Evolutionary conservation across 768 basidiomycete species (phyloP), one percentile per base, ranked within the genome.

Genomic region (Inosperma sp.): DNA sequence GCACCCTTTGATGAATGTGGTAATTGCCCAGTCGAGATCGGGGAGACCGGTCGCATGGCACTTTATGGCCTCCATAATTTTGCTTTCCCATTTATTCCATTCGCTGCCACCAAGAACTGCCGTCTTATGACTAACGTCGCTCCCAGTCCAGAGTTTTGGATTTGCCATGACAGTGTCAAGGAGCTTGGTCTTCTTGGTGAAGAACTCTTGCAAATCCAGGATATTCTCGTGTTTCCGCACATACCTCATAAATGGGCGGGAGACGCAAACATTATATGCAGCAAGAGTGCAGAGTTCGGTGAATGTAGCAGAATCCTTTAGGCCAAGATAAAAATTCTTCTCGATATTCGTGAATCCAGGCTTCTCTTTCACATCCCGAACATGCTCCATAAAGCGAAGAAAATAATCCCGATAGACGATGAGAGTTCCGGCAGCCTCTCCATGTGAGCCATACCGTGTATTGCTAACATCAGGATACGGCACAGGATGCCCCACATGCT

Each of bases 311-410:
- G 56, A 51, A 37, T 65, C 62, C 6, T 53, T 34, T 0, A 68
- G 50, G 21, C 55, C 65, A 5, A 36, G 33, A 10, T 25, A 51
- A 22, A 66, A 52, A 43, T 68, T 68, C 36, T 53, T 29, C 39
- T 69, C 63, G 43, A 69, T 60, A 43, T 69, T 58, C 17, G 49
- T 69, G 30, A 50, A 37, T 5, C 40, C 54, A 12, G 34, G 37
- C 21, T 42, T 50, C 8, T 58, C 51, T 49, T 67, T 64, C 40
- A 33, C 14, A 40, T 62, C 36, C 1, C 36, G 10, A 12, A 68
- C 35, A 27, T 56, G 43, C 7, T 52, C 48, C 29, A 66, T 51
- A 47, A 65, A 67, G 2, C 39, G 5, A 13, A 53, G 30, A 37
- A 60, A 58, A 40, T 49, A 43, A 3, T 52, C 35, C 7, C 7